Evolutionary conservation across 257 asterid species (phyloP), one percentile per base, ranked within the genome.

Genomic region (Galeopsis tetrahit): DNA sequence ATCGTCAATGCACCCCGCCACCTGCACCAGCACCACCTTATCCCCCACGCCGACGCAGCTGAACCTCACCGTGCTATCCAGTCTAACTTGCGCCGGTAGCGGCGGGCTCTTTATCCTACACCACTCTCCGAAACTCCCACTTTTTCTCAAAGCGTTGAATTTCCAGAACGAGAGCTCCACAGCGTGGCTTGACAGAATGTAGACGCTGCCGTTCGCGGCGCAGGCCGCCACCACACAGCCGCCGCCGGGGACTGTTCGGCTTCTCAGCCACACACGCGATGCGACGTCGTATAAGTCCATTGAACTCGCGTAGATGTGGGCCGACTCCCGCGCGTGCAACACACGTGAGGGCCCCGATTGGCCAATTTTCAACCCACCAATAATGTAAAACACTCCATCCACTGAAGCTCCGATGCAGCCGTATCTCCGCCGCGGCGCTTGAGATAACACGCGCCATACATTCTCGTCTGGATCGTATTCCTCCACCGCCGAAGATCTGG

Each of bases 151-250:
- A 10, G 88, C 97, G 52, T 80, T 77, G 40, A 93, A 90, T 42
- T 75, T 82, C 98, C 98, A 93, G 64, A 93, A 93, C 6, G 97
- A 87, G 0, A 93, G 84, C 78, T 93, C 98, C 69, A 93, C 95
- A 32, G 97, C 98, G 69, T 93, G 97, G 84, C 96, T 90, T 0
- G 97, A 83, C 2, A 93, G 89, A 0, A 90, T 48, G 81, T 86
- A 90, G 0, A 90, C 69, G 21, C 73, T n/a, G 3, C 88, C 92
- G 42, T 53, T 69, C 7, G 84, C 82, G 5, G 92, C 83, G 64
- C 92, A 87, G 2, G 96, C 96, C 56, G 98, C 98, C 83, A 90
- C 96, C 76, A 90, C 90, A 46, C 96, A 90, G 5, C 97, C 97
- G 3, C 97, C 97, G 33, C 85, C 90, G 6, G 97, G 97, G 4